phyloP scores from a whole-genome alignment of 176 grass and related monocot genomes.

The Pontederia paniculata region DNA sequence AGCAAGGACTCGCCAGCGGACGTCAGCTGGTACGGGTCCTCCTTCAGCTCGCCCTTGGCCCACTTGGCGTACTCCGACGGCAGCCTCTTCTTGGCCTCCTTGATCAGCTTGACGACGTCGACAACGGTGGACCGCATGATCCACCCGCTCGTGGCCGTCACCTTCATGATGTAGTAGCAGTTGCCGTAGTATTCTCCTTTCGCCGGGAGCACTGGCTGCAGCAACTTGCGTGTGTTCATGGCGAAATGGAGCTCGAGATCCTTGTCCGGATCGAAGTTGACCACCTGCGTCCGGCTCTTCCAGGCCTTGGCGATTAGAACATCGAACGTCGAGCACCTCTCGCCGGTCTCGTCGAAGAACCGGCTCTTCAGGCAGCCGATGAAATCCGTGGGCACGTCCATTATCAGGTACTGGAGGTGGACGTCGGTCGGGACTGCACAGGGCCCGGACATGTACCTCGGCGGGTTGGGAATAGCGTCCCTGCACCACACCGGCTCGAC shows the following conservation, averaged over 20 bases:
- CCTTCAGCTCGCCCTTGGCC: constrained; percentile 25
- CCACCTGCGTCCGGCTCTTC: constrained; percentile 6
- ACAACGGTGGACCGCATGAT: neutral
- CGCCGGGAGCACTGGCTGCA: neutral
- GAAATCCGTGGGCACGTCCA: constrained; percentile 7
- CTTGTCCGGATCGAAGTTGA: neutral
- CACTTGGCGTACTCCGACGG: constrained; percentile 2
- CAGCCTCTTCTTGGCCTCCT: constrained; percentile 8
- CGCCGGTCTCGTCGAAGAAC: neutral
- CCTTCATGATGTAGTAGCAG: constrained; percentile 17
- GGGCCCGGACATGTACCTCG: neutral
- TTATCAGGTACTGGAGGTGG: neutral
- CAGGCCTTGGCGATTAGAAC: constrained; percentile 9
- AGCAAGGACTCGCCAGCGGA: constrained; percentile 61
- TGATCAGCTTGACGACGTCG: constrained; percentile 7
- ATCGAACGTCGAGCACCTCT: constrained; percentile 5
- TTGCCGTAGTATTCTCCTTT: constrained; percentile 1
- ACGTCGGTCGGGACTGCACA: neutral
- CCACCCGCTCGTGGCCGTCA: neutral
- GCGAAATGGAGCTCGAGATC: constrained; percentile 4
- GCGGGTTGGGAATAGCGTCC: constrained; percentile 1
- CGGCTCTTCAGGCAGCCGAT: constrained; percentile 7
- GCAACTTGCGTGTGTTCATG: constrained; percentile 5
- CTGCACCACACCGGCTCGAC: constrained; percentile 5
- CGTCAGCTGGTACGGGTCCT: constrained; percentile 67